A percentile compares a stretch with the other conserved stretches of the same genome.
These are phyloP conservation scores for Phaeolepiota aurea DNA, from an alignment of 768 basidiomycete species.

Conservation along the genomic window DNA sequence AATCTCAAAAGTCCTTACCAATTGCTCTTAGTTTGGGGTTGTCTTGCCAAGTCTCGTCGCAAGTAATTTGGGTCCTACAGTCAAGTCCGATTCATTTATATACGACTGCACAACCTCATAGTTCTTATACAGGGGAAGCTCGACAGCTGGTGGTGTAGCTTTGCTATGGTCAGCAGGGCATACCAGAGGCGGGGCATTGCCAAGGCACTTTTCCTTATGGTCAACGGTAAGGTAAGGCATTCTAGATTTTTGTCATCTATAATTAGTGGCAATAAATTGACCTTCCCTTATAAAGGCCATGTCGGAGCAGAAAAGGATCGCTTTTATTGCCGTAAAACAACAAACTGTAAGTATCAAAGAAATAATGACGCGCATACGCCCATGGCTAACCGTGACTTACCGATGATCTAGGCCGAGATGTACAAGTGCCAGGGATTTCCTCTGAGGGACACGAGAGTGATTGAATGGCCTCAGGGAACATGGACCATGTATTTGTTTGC, in stretches of 20 bases:
- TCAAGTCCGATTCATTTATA: not conserved
- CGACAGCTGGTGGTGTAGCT: not conserved
- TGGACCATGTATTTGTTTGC: no score
- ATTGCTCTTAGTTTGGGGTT: no score
- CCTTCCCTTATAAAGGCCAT: not conserved
- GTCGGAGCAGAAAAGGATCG: not conserved
- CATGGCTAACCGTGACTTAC: no score
- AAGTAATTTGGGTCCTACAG: constrained; percentile 1
- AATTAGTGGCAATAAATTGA: no score
- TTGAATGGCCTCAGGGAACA: no score
- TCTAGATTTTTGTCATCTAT: not conserved
- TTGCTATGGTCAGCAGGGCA: not conserved
- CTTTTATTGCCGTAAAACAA: not conserved
- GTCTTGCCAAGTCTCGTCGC: no score
- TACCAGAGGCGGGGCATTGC: not conserved
- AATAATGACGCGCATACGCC: no score
- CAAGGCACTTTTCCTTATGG: not conserved
- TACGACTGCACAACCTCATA: not conserved
- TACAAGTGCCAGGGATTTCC: no score
- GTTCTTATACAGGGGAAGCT: not conserved
- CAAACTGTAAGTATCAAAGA: no score
- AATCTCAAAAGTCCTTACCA: no score
- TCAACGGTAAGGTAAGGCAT: not conserved
- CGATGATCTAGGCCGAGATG: no score
- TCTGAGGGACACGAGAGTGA: no score